Evolutionary conservation across 1,284 basidiomycete species (phyloP), one percentile per base, ranked within the genome.

Genomic region (Uromyces viciae-fabae): DNA sequence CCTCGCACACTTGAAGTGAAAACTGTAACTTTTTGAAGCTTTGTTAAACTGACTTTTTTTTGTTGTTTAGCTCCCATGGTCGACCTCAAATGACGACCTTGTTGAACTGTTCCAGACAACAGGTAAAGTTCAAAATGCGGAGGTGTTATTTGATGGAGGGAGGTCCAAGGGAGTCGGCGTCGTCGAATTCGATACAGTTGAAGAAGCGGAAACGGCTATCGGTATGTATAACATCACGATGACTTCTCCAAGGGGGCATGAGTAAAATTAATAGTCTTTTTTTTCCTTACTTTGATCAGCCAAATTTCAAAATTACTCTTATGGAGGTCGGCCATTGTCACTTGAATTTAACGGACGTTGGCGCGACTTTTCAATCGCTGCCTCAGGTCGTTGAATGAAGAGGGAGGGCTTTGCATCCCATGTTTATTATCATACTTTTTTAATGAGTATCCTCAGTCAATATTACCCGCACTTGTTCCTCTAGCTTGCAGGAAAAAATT

Each of bases 101-200:
- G 95, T 98, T 33, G 96, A 99, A 87, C 88, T 99, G 42, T 99
- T 99, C 85, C 95, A 98, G 88, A 99, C 96, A 42, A 97, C 95
- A 0, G 96, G 96, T 14, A 92, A 92, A 83, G 96, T 99, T 43
- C 92, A 94, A 84, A 88, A 94, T 64, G 96, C 96, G 14, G 96
- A 98, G 86, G 95, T 98, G 83, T 86, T 98, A 72, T 94, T 92
- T 84, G 95, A 98, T 82, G 92, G 92, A 40, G 85, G 85, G 8
- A 90, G 95, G 80, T 94, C 93, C 71, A 95, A 95, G 86, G 96
- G 96, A 31, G 92, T 92, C 81, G 96, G 96, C 84, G 92, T 98
- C 64, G 95, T 98, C 14, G 94, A 98, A 86, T 98, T 99, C 85
- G 90, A 91, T n/a, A 92, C 93, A 83, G 90, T 93, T 36, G 86